These are phyloP conservation scores for Penicillium diatomitis DNA, from an alignment of 495 filamentous ascomycete genomes.

Conservation along the genomic window DNA sequence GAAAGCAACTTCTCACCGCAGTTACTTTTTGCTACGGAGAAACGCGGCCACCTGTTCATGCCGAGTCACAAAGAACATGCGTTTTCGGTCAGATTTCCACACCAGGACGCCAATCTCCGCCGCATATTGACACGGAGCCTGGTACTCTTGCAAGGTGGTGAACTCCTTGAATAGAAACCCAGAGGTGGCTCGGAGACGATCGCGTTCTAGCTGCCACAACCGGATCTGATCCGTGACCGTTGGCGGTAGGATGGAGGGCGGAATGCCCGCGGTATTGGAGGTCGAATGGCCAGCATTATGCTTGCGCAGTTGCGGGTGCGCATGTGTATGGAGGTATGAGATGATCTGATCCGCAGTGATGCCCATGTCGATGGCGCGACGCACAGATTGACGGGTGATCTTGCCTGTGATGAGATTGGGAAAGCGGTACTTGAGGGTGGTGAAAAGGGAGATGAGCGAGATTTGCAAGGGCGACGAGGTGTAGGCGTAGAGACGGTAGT, in stretches of 20 bases:
- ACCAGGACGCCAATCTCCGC: conserved; percentile 86
- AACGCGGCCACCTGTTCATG: conserved; percentile 77
- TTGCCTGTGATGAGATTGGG: conserved; percentile 86
- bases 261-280: conserved; percentile 26
- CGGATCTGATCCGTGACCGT: conserved; percentile 97
- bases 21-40: conserved; percentile 50
- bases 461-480: conserved; percentile 88
- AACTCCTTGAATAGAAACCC: conserved; percentile 93
- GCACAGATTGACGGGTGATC: conserved; percentile 77
- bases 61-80: conserved; percentile 79
- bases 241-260: conserved; percentile 64
- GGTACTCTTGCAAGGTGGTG: conserved; percentile 63
- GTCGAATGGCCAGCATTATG: conserved; percentile 41
- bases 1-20: neutral
- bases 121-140: conserved; percentile 65
- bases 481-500: conserved; percentile 96
- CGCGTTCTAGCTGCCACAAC: conserved; percentile 94
- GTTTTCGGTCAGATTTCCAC: conserved; percentile 72
- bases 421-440: conserved; percentile 74
- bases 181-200: conserved; percentile 71
- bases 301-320: conserved; percentile 84
- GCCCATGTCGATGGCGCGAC: conserved; percentile 74
- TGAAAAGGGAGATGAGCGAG: conserved; percentile 85
- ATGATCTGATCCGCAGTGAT: conserved; percentile 96
- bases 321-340: conserved; percentile 75